Evolutionary conservation across 2,329 filamentous ascomycete species (phyloP), one percentile per base, ranked within the genome.

Genomic region (Cladophialophora chaetospira): DNA sequence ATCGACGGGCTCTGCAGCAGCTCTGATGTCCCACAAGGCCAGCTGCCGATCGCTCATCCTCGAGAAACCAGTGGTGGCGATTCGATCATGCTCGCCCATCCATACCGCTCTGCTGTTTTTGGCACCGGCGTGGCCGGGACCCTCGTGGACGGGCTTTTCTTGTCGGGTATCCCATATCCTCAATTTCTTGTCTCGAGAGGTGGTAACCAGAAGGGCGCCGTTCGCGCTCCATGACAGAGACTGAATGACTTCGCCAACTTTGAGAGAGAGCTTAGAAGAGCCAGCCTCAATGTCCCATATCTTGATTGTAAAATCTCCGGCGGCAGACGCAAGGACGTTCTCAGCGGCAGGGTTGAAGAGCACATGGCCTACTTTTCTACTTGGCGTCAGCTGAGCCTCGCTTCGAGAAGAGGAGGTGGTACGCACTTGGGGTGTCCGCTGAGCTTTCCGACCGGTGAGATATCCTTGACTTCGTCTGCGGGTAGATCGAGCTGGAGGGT

Each of bases 21-120:
- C 87, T 66, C 92, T 89, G 45, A 91, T 86, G 78, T 99, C 94
- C 94, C 94, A 99, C 33, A 99, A 81, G 51, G 89, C 94, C 66
- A 99, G 82, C 73, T 99, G 94, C 52, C 94, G 87, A 77, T 99
- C 94, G 72, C 94, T 97, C 94, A 97, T 97, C 72, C 87, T 89
- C 48, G 92, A 97, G 81, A 99, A 99, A 63, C 94, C 94, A 4
- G 94, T 97, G 2, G 94, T 97, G 51, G 90, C 94, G 69, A 99
- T 87, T 64, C 93, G 87, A 77, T 97, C 95, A 70, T 95, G 91
- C 75, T 97, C 94, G 70, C 93, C 94, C 82, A 99, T 83, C 94
- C 94, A 99, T 11, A 96, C 92, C 26, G 88, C 88, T 71, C 94
- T 88, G 76, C 93, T 97, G 80, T 96, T 97, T 83, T 99, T 99